Conservation (phyloP, 2,329 filamentous ascomycete species). For the Huntiella bhutanensis region DNA sequence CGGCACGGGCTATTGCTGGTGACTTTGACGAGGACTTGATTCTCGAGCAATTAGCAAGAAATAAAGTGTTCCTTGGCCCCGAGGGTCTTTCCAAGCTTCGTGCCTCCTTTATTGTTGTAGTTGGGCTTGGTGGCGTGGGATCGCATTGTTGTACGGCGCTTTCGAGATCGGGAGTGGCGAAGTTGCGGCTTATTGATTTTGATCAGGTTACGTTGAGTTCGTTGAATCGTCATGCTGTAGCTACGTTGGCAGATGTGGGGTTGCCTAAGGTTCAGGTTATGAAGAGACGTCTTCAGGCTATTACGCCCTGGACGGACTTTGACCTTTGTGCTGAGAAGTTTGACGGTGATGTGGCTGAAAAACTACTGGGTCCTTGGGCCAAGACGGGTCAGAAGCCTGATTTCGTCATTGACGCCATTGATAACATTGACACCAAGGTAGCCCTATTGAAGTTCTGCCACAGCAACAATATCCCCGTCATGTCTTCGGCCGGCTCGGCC, state of each 20-base stretch:
- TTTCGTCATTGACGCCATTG: conserved; percentile 92
- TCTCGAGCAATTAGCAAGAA: conserved; percentile 82
- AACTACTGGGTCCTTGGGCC: conserved; percentile 48
- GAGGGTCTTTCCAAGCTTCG: conserved; percentile 66
- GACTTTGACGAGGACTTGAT: conserved; percentile 65
- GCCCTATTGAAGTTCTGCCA: conserved; percentile 76
- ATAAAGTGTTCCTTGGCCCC: conserved; percentile 74
- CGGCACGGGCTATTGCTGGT: conserved; percentile 39
- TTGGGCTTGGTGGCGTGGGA: conserved; percentile 86
- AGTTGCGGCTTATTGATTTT: conserved; percentile 80
- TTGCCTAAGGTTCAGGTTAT: conserved; percentile 81
- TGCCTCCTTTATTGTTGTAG: conserved; percentile 65
- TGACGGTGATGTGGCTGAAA: conserved; percentile 42
- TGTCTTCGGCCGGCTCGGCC: conserved; percentile 89
- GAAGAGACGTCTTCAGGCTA: conserved; percentile 58
- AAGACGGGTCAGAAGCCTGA: conserved; percentile 41
- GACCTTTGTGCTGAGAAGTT: conserved; percentile 78
- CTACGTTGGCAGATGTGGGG: conserved; percentile 83
- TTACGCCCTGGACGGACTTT: conserved; percentile 81
- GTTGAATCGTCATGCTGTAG: conserved; percentile 87
- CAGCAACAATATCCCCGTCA: conserved; percentile 56
- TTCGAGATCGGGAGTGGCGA: conserved; percentile 74
- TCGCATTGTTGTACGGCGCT: conserved; percentile 79
- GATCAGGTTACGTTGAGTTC: conserved; percentile 93
- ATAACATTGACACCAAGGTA: conserved; percentile 96